Evolutionary conservation across 2,329 filamentous ascomycete genomes (phyloP).

Genomic region (Neofusicoccum parvum): DNA sequence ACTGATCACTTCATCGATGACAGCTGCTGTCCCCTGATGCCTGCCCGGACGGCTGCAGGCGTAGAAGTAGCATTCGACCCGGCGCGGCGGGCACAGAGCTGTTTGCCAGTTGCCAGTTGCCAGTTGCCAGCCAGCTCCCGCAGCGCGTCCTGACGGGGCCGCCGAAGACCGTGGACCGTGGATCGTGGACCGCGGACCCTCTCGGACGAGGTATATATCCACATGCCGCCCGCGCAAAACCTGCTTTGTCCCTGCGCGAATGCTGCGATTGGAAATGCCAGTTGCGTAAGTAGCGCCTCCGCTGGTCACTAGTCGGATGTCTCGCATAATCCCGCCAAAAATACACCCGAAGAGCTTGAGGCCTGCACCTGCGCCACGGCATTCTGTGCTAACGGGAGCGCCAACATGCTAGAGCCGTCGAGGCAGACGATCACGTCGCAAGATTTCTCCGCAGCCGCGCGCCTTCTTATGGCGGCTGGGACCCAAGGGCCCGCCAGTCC

Average conservation of each 20-base stretch:
- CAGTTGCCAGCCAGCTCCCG: no score
- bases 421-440: slow-evolving; percentile 3
- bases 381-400: slow-evolving; percentile 3
- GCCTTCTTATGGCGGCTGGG: slow-evolving; percentile 5
- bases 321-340: slow-evolving; percentile 16
- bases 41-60: neutral
- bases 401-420: slow-evolving; percentile 2
- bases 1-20: neutral
- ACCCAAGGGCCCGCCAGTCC: neutral
- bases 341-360: neutral
- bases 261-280: slow-evolving; percentile 3
- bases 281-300: slow-evolving; percentile 10
- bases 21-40: neutral
- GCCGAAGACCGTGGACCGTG: neutral
- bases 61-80: neutral
- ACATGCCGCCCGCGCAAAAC: neutral
- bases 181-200: neutral
- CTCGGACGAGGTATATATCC: neutral
- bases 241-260: neutral
- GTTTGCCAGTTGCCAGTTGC: no score
- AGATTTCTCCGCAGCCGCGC: slow-evolving; percentile 1
- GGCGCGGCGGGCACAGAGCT: neutral
- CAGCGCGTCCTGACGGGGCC: no score
- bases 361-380: slow-evolving; percentile 1
- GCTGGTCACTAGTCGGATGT: slow-evolving; percentile 1